Base-by-base conservation (phyloP, 2,329 filamentous ascomycete species). In the Fusarium chuoi region DNA sequence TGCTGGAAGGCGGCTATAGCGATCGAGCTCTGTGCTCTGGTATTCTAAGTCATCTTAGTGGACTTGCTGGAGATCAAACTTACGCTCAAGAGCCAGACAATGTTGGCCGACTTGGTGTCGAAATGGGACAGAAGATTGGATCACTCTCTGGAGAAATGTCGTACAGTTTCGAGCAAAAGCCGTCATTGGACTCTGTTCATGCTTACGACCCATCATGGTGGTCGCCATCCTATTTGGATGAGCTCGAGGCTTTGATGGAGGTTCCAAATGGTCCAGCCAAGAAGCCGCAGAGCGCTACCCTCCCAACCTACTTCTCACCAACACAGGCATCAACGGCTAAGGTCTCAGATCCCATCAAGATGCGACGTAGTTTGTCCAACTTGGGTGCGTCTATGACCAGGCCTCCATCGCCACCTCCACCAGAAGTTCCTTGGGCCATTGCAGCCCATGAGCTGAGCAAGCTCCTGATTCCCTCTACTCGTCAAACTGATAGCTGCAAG, bases 1-100 rank as follows among this genome's bases (percentile, higher is more conserved):
- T 98, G 6, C 87, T 99, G 28, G 96, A 99, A 83, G 96, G 96
- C 38, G 96, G 96, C 1, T 99, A 99, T 80, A 98, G 95, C 80
- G 94, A 99, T 82, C 90, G 95, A 66, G 96, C 96, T 14, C 84
- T 99, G 55, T 92, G 89, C 59, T 98, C 94, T 39, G 96, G 96
- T 49, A 92, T 98, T 7, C 84, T 98, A 65, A 97, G 95, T 81
- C 96, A 99, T 82, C 81, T 99, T 24, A 94, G 93, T 75, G 96
- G 96, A 11, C 87, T 99, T 44, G 91, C 90, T 45, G 90, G 90
- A 45, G 85, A 85, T 28, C 88, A 87, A 44, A 81, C 80, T 33
- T 83, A 79, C 63, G 81, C 85, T 38, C 83, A 84, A 59, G 60
- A 71, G 62, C 28, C 75, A 73, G 68, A 80, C 73, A 70, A 76